Conservation (phyloP, 129 eudicot genomes). For the Kitagawia praeruptora region DNA sequence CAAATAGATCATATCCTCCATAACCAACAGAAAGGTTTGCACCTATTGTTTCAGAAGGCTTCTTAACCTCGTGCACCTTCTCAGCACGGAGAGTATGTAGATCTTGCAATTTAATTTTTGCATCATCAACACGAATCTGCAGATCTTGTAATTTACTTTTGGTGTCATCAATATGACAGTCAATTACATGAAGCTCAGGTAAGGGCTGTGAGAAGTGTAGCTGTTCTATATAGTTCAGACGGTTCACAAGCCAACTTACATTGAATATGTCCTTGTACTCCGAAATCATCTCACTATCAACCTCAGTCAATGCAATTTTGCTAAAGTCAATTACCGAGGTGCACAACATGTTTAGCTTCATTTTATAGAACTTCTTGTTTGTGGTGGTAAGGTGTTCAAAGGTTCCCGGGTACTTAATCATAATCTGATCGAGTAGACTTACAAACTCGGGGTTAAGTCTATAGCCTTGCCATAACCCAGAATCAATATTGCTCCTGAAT, state of each 20-base stretch:
- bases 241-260: neutral
- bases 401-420: neutral
- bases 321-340: neutral
- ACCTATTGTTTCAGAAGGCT: neutral
- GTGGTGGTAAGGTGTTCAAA: neutral
- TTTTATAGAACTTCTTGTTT: neutral
- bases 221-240: neutral
- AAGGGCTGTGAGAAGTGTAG: neutral
- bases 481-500: neutral
- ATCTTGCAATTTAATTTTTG: neutral
- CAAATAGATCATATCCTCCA: neutral
- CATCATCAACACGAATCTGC: neutral
- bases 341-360: slow-evolving; percentile 2
- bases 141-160: neutral
- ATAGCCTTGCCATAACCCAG: neutral
- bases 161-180: neutral
- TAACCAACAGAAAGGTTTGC: neutral
- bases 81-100: neutral
- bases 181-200: neutral
- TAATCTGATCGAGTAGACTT: neutral
- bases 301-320: neutral
- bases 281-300: neutral
- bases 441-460: neutral
- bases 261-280: neutral
- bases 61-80: neutral